These are phyloP conservation scores for Chrysanthemum lavandulifolium DNA, from an alignment of 129 eudicot genomes.

Conservation along the genomic window DNA sequence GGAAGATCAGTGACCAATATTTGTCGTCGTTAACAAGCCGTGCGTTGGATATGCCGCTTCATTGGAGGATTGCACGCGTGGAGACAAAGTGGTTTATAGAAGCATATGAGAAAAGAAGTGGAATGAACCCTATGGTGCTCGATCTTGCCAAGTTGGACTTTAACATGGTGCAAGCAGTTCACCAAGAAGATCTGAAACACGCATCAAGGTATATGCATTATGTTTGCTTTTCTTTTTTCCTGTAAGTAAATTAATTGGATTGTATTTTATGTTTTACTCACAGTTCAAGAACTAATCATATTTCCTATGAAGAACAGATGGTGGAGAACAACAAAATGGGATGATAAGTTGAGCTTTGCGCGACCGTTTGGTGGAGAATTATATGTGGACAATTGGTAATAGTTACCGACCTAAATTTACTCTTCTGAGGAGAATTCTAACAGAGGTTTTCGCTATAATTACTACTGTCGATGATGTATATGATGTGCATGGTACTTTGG, in stretches of 20 bases:
- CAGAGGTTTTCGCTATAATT: no score
- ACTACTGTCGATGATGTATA: no score
- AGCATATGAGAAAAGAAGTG: slow-evolving; percentile 29
- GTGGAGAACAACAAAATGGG: slow-evolving; percentile 25
- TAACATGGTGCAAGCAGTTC: slow-evolving; percentile 45
- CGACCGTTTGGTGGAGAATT: slow-evolving; percentile 41
- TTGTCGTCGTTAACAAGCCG: slow-evolving; percentile 24
- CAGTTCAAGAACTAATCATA: no score
- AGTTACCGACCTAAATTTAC: slow-evolving; percentile 13
- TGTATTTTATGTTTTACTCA: no score
- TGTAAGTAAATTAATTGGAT: neutral
- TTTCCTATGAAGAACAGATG: slow-evolving; percentile 26
- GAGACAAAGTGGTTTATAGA: slow-evolving; percentile 43
- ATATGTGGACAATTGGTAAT: slow-evolving; percentile 22
- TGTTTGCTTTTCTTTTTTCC: no score
- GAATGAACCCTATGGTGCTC: slow-evolving; percentile 30
- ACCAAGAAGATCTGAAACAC: slow-evolving; percentile 41
- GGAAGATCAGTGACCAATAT: neutral
- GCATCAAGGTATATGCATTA: slow-evolving; percentile 27
- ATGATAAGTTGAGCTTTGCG: slow-evolving; percentile 32
- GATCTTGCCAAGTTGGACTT: slow-evolving; percentile 45
- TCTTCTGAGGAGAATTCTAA: no score
- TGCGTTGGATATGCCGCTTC: slow-evolving; percentile 49
- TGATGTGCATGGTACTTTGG: no score
- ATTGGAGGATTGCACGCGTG: slow-evolving; percentile 36